These are phyloP conservation scores for Pleurotus cornucopiae DNA, from an alignment of 768 basidiomycete species.

Conservation along the genomic window DNA sequence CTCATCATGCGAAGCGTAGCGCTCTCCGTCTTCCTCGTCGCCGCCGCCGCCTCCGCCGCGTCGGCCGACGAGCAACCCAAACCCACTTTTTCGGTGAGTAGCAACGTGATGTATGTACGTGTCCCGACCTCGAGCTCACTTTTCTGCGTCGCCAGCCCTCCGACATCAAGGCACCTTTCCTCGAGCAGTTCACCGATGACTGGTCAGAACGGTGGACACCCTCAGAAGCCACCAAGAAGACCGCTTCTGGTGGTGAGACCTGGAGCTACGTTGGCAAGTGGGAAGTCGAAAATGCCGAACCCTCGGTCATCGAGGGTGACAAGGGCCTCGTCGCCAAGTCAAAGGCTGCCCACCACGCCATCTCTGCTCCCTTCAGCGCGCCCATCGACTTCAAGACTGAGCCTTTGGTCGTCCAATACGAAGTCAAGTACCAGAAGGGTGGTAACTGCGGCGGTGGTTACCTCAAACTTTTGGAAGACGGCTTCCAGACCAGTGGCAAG, in stretches of 20 bases:
- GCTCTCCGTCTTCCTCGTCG: constrained; percentile 60
- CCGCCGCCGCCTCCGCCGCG: constrained; percentile 60
- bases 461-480: constrained; percentile 91
- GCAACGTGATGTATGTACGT: background rate
- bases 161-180: constrained; percentile 78
- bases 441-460: constrained; percentile 99
- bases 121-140: constrained; percentile 2
- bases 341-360: constrained; percentile 98
- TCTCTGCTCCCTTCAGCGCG: constrained; percentile 83
- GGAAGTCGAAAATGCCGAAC: constrained; percentile 87
- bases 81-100: constrained; percentile 64
- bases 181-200: constrained; percentile 94
- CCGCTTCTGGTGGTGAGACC: constrained; percentile 90
- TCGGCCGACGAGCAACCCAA: constrained; percentile 58
- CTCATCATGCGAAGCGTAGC: constrained; percentile 81
- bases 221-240: constrained; percentile 97
- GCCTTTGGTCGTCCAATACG: constrained; percentile 94
- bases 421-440: constrained; percentile 99
- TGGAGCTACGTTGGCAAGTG: constrained; percentile 98
- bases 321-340: constrained; percentile 92
- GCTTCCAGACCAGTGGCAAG: constrained; percentile 90
- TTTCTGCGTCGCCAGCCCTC: constrained; percentile 50
- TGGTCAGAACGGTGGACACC: constrained; percentile 93
- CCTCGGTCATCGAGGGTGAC: constrained; percentile 78
- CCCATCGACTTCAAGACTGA: constrained; percentile 79